phyloP scores from a whole-genome alignment of 306 rosid species.

The Dryas octopetala region DNA sequence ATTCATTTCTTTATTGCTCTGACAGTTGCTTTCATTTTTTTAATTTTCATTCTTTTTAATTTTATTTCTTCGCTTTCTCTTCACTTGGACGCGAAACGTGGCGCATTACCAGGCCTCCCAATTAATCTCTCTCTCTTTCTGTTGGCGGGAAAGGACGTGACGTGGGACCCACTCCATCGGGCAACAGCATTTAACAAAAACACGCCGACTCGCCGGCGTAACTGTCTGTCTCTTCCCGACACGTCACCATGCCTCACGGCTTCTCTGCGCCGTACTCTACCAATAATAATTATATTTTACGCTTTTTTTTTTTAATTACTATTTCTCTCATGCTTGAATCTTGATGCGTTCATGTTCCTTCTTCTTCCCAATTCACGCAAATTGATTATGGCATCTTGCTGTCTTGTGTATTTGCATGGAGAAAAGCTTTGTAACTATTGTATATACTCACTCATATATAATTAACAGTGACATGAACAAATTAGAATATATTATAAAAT shows the following conservation, averaged over 20 bases:
- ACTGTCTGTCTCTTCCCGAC: conserved; percentile 44
- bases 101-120: conserved; percentile 15
- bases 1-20: neutral
- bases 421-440: too few species aligned
- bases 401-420: too few species aligned
- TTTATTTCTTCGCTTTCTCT: too few species aligned
- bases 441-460: too few species aligned
- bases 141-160: neutral
- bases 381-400: too few species aligned
- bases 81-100: conserved; percentile 17
- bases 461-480: too few species aligned
- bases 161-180: conserved; percentile 21
- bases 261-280: conserved; percentile 17
- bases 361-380: too few species aligned
- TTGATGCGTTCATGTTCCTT: neutral
- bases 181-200: conserved; percentile 15
- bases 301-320: neutral
- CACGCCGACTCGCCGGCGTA: conserved; percentile 47
- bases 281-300: neutral
- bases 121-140: neutral
- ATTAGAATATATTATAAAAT: too few species aligned
- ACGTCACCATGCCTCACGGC: conserved; percentile 43
- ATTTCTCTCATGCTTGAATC: too few species aligned
- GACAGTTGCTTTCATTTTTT: conserved; percentile 11
- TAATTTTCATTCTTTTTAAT: too few species aligned